phyloP scores from a whole-genome alignment of 768 basidiomycete species.

The Pisolithus marmoratus region DNA sequence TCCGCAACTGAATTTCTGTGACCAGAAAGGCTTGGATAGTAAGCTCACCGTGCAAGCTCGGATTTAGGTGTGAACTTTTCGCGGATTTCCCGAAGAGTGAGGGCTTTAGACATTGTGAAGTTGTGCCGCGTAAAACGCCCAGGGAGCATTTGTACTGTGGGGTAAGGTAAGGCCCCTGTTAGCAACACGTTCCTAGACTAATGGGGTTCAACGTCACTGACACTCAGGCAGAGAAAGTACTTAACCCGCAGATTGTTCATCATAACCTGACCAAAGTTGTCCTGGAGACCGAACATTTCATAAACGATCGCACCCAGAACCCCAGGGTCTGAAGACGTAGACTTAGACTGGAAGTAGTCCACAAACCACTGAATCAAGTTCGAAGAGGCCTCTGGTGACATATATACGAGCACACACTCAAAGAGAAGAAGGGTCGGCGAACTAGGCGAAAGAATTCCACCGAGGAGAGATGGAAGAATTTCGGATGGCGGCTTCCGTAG shows the following conservation, averaged over 20 bases:
- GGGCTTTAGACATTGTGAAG: conserved; percentile 49
- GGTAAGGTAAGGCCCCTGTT: conserved; percentile 65
- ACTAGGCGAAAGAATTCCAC: conserved; percentile 45
- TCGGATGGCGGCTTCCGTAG: conserved; percentile 55
- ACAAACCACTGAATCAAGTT: conserved; percentile 71
- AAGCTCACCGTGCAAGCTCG: conserved; percentile 56
- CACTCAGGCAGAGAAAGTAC: conserved; percentile 1
- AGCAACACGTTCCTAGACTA: conserved; percentile 70
- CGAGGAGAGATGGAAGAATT: conserved; percentile 35
- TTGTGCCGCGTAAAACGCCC: conserved; percentile 53
- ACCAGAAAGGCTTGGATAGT: not conserved
- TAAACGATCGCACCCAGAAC: conserved; percentile 13
- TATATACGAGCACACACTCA: conserved; percentile 93
- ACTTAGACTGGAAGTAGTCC: conserved; percentile 36
- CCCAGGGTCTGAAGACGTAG: conserved; percentile 16
- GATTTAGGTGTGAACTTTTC: conserved; percentile 36
- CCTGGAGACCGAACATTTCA: conserved; percentile 89
- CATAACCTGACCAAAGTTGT: conserved; percentile 93
- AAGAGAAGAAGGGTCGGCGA: conserved; percentile 82
- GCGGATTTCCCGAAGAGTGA: conserved; percentile 69
- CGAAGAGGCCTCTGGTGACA: conserved; percentile 54
- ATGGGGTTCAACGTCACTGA: not conserved
- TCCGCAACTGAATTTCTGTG: not conserved
- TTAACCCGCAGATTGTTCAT: conserved; percentile 75
- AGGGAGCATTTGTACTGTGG: conserved; percentile 47